Conservation (phyloP, 371 early-diverging fungal species). For the Batkoa obscura region DNA sequence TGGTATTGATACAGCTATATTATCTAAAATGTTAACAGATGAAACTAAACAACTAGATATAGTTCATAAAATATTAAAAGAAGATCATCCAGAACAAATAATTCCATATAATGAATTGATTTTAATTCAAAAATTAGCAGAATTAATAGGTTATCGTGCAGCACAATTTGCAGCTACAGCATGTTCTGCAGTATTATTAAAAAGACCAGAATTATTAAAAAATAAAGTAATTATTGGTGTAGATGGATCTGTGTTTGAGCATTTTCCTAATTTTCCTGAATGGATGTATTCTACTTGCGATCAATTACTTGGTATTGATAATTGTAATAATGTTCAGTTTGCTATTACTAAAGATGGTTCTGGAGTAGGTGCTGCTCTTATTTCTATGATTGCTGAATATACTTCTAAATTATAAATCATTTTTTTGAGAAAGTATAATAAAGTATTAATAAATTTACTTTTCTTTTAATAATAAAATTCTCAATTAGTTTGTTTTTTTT, state of each 20-base stretch:
- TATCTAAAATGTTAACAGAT: slow-evolving; percentile 85
- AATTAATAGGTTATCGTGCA: slow-evolving; percentile 75
- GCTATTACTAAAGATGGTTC: slow-evolving; percentile 20
- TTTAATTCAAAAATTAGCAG: slow-evolving; percentile 61
- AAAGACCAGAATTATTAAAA: slow-evolving; percentile 3
- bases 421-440: no score
- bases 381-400: slow-evolving; percentile 3
- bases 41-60: slow-evolving; percentile 32
- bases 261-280: slow-evolving; percentile 73
- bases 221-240: slow-evolving; percentile 53
- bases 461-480: no score
- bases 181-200: slow-evolving; percentile 53
- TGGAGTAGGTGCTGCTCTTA: slow-evolving; percentile 18
- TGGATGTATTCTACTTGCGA: slow-evolving; percentile 53
- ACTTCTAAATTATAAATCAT: no score
- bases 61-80: slow-evolving; percentile 55
- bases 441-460: no score
- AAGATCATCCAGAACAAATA: slow-evolving; percentile 21
- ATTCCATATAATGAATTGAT: slow-evolving; percentile 41
- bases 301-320: slow-evolving; percentile 39
- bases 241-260: slow-evolving; percentile 84
- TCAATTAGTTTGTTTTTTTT: no score
- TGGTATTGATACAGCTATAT: slow-evolving; percentile 76
- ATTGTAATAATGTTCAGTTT: slow-evolving; percentile 13
- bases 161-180: slow-evolving; percentile 75